phyloP scores from a whole-genome alignment of 2,329 filamentous ascomycete genomes.

The Fusarium sp. region DNA sequence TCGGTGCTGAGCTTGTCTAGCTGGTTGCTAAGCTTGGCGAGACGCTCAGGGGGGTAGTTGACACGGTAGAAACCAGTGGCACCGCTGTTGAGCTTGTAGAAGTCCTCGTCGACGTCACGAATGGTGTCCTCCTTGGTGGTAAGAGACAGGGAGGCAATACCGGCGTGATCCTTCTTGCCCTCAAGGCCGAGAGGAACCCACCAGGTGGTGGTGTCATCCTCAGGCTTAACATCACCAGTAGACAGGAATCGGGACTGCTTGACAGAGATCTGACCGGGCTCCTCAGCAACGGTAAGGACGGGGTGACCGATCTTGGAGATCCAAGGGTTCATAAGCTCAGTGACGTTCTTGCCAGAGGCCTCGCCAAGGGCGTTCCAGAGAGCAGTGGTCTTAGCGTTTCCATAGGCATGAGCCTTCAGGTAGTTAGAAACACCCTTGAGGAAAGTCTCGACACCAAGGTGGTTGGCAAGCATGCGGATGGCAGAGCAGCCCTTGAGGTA shows the following conservation, averaged over 20 bases:
- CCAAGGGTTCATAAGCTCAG: conserved; percentile 91
- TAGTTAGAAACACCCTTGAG: conserved; percentile 90
- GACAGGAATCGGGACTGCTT: conserved; percentile 91
- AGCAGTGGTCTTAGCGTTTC: conserved; percentile 89
- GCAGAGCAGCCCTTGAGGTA: conserved; percentile 97
- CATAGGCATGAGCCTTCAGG: conserved; percentile 86
- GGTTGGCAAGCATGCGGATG: conserved; percentile 93
- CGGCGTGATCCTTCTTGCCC: conserved; percentile 73
- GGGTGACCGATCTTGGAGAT: conserved; percentile 96
- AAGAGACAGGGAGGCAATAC: conserved; percentile 72
- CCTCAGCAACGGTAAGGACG: conserved; percentile 85
- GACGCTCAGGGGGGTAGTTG: conserved; percentile 86
- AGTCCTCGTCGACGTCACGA: conserved; percentile 75
- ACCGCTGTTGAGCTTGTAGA: conserved; percentile 94
- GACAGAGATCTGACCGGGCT: conserved; percentile 81
- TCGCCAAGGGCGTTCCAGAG: conserved; percentile 90
- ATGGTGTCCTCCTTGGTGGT: conserved; percentile 81
- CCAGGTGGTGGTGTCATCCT: conserved; percentile 93
- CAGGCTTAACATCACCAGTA: conserved; percentile 87
- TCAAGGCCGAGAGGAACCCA: conserved; percentile 93
- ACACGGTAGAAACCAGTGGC: conserved; percentile 91
- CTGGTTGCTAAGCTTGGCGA: conserved; percentile 81
- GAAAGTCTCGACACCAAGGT: conserved; percentile 89
- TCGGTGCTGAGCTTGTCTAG: conserved; percentile 80
- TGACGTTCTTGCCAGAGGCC: conserved; percentile 87